Base-by-base conservation (phyloP, 176 grass and related monocot genomes). In the Thinopyrum elongatum region DNA sequence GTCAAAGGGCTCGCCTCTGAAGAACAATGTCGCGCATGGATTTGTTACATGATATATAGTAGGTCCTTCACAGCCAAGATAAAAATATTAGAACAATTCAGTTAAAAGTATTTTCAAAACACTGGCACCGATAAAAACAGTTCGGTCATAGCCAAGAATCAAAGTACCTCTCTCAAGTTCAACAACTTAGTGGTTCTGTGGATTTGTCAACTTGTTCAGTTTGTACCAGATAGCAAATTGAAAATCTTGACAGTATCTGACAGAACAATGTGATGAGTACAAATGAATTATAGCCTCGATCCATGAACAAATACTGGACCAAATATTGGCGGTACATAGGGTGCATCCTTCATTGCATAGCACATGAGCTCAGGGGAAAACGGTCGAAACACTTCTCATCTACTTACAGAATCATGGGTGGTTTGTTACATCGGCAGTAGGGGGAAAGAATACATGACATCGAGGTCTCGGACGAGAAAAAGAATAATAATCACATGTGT, bases 261-360 rank as follows among this genome's bases (percentile, higher is more conserved):
- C 39, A 51, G 19, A 42, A 25, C 17, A 70, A 31, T 6, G 8
- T 15, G 3, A 46, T 3, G 27, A 71, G 49, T 51, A 81, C 27
- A 88, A 85, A 70, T 53, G 61, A 87, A 91, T 51, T 80, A 81
- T 87, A 84, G 69, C 75, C 59, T 87, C 35, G 46, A 87, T 87
- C 80, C 85, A 87, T 30, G 62, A 36, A 75, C 59, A 90, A 84
- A 88, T 42, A 67, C 39, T 63, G 69, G 85, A 77, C 61, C n/a
- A 23, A 69, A 38, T 35, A 80, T 29, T 30, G 65, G 14, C 39
- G 33, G 33, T 34, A 85, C 85, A 84, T 29, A 68, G 19, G 69
- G 35, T 36, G 36, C 51, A 46, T 75, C 83, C 61, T 65, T 85
- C 69, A 62, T 71, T 64, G 82, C 61, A 61, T 71, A 23, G 82